These are phyloP conservation scores for Vitis hybrid DNA, from an alignment of 177 flowering plant species.

Conservation along the genomic window DNA sequence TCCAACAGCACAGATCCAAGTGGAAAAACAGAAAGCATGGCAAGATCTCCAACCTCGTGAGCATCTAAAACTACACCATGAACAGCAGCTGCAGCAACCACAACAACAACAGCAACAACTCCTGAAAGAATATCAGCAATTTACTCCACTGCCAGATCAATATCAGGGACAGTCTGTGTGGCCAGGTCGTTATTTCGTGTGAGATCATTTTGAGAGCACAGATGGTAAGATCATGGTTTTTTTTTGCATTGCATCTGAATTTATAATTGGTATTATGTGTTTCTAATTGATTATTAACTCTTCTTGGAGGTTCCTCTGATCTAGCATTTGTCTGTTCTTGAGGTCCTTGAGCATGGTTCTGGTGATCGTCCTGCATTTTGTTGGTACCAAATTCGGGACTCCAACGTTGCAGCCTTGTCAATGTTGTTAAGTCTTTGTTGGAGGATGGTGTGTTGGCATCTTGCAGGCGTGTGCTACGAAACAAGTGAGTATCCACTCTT, in stretches of 20 bases:
- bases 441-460: slow-evolving; percentile 35
- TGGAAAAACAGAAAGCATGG: slow-evolving; percentile 49
- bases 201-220: slow-evolving; percentile 39
- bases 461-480: slow-evolving; percentile 30
- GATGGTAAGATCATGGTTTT: slow-evolving; percentile 37
- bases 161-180: slow-evolving; percentile 70
- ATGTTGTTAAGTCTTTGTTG: slow-evolving; percentile 44
- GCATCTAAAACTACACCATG: slow-evolving; percentile 43
- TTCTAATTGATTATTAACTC: not conserved
- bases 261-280: not conserved
- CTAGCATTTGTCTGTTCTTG: slow-evolving; percentile 7
- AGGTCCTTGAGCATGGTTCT: slow-evolving; percentile 44
- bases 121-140: slow-evolving; percentile 47
- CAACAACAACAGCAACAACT: slow-evolving; percentile 27
- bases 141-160: slow-evolving; percentile 53
- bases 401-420: slow-evolving; percentile 51
- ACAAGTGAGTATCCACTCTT: slow-evolving; percentile 16
- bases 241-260: not conserved
- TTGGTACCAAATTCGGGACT: slow-evolving; percentile 40
- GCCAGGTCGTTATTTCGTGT: slow-evolving; percentile 78
- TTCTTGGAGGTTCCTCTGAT: slow-evolving; percentile 5
- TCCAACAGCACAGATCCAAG: slow-evolving; percentile 40
- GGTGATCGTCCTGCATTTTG: slow-evolving; percentile 41
- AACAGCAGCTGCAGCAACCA: slow-evolving; percentile 41
- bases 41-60: slow-evolving; percentile 44